Conservation (phyloP, 352 stramenopile genomes). For the Peronosclerospora sorghi region DNA sequence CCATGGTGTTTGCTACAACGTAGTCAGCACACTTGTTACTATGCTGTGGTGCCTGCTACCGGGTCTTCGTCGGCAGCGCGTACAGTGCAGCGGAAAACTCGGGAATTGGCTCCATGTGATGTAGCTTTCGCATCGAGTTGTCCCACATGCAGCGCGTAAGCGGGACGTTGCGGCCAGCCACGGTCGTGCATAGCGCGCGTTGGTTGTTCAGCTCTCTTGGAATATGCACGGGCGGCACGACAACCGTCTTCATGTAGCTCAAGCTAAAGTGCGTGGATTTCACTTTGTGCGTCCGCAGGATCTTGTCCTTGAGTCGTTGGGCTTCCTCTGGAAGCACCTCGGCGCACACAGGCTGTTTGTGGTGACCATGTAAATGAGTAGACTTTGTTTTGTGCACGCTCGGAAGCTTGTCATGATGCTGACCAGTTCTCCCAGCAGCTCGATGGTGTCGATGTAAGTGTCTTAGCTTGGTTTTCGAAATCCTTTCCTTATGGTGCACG, state of each 20-base stretch:
- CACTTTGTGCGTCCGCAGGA: slow-evolving; percentile 25
- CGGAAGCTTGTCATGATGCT: too few species aligned
- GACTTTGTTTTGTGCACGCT: too few species aligned
- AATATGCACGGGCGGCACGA: slow-evolving; percentile 41
- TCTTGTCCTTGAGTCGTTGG: slow-evolving; percentile 35
- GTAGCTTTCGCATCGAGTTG: slow-evolving; percentile 28
- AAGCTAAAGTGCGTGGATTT: slow-evolving; percentile 40
- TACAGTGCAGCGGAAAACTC: slow-evolving; percentile 32
- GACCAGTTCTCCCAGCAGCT: too few species aligned
- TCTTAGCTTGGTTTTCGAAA: too few species aligned
- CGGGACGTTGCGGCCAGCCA: slow-evolving; percentile 35
- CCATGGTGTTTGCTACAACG: too few species aligned
- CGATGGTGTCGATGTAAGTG: too few species aligned
- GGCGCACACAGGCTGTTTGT: slow-evolving; percentile 3
- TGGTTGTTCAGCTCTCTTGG: slow-evolving; percentile 30
- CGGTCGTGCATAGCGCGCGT: slow-evolving; percentile 21
- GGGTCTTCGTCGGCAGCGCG: slow-evolving; percentile 19
- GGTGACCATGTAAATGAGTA: slow-evolving; percentile 17
- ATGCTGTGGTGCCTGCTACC: neutral
- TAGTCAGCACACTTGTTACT: too few species aligned
- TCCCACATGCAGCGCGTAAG: slow-evolving; percentile 37
- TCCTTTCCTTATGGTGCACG: too few species aligned
- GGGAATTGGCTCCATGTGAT: slow-evolving; percentile 41
- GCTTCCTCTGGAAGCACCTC: slow-evolving; percentile 21
- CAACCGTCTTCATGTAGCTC: slow-evolving; percentile 41